A percentile compares a stretch with the other conserved stretches of the same genome.
These are phyloP conservation scores for Phanerochaete sordida DNA, from an alignment of 768 basidiomycete genomes.

Conservation along the genomic window DNA sequence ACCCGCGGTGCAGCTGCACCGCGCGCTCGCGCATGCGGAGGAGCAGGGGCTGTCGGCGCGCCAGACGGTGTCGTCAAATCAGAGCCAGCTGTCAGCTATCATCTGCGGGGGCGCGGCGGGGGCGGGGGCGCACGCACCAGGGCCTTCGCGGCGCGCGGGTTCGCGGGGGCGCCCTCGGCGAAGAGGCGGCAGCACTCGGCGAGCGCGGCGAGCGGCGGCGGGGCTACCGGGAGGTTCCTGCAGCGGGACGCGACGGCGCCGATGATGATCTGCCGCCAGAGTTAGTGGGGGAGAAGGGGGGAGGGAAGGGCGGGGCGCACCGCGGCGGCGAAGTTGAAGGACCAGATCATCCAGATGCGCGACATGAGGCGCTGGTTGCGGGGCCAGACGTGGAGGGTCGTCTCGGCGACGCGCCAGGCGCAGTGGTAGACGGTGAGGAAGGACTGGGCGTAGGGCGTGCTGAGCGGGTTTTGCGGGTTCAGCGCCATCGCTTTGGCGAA, in stretches of 20 bases:
- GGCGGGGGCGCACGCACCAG: constrained; percentile 35
- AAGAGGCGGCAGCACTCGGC: constrained; percentile 46
- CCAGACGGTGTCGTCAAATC: no score
- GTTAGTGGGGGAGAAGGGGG: neutral
- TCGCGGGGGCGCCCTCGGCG: constrained; percentile 38
- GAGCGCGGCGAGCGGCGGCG: constrained; percentile 43
- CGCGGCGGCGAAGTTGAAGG: constrained; percentile 50
- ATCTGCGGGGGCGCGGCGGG: neutral
- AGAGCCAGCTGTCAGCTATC: no score
- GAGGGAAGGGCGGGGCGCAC: constrained; percentile 29
- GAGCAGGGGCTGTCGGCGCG: constrained; percentile 51
- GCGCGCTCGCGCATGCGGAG: constrained; percentile 43
- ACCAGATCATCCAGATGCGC: constrained; percentile 60
- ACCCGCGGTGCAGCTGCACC: constrained; percentile 23
- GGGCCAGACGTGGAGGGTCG: constrained; percentile 37
- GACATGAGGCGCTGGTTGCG: constrained; percentile 43
- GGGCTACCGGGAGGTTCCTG: constrained; percentile 39
- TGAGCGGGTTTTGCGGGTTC: constrained; percentile 43
- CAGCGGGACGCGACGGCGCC: constrained; percentile 51
- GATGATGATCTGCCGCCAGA: constrained; percentile 40
- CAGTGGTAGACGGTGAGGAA: constrained; percentile 50
- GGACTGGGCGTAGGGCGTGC: constrained; percentile 46
- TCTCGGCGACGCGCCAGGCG: constrained; percentile 43
- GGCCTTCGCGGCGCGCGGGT: constrained; percentile 46
- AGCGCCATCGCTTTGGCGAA: constrained; percentile 55